Evolutionary conservation across 1,139 yeast species (phyloP).

Genomic region (Wickerhamomyces sp.): DNA sequence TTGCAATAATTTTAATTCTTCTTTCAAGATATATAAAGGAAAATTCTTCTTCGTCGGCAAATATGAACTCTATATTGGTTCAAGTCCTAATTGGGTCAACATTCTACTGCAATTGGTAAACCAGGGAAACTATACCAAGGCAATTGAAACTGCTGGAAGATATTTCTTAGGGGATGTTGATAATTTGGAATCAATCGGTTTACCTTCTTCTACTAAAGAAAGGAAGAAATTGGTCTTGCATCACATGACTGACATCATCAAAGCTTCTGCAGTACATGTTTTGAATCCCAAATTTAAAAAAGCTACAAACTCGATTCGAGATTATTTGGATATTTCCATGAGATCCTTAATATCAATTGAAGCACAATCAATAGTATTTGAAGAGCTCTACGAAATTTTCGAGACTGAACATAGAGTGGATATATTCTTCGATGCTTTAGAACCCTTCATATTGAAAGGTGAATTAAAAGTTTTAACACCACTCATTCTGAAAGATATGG

Average conservation of each 20-base stretch:
- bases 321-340: slow-evolving; percentile 35
- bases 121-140: slow-evolving; percentile 45
- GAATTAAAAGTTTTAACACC: slow-evolving; percentile 54
- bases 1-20: slow-evolving; percentile 26
- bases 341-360: slow-evolving; percentile 36
- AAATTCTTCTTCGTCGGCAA: slow-evolving; percentile 46
- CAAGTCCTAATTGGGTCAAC: slow-evolving; percentile 74
- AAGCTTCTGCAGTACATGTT: slow-evolving; percentile 23
- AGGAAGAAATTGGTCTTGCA: slow-evolving; percentile 48
- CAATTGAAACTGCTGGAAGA: slow-evolving; percentile 49
- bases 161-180: slow-evolving; percentile 50
- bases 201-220: slow-evolving; percentile 42
- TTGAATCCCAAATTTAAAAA: slow-evolving; percentile 9
- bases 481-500: slow-evolving; percentile 52
- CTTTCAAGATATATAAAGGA: slow-evolving; percentile 39
- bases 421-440: slow-evolving; percentile 47
- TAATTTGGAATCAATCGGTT: slow-evolving; percentile 42
- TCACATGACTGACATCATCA: slow-evolving; percentile 46
- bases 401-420: slow-evolving; percentile 27
- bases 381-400: slow-evolving; percentile 47
- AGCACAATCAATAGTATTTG: slow-evolving; percentile 41
- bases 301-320: slow-evolving; percentile 9
- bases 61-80: slow-evolving; percentile 49
- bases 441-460: slow-evolving; percentile 45
- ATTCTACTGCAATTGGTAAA: slow-evolving; percentile 47